Evolutionary conservation across 2,329 filamentous ascomycete genomes (phyloP).

Genomic region (Neospermospora avenae): DNA sequence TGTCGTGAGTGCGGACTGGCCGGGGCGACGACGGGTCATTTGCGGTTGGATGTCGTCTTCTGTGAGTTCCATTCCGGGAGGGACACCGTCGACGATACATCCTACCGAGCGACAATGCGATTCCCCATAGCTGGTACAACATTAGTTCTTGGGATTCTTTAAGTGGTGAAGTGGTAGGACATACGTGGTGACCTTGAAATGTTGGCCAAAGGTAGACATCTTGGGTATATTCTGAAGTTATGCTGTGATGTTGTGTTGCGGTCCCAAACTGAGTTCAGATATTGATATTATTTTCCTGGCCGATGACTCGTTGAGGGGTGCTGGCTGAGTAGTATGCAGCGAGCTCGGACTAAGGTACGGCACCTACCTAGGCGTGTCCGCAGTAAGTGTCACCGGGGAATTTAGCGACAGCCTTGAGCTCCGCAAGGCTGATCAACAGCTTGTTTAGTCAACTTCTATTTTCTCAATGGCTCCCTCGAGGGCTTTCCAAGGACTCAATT

Average conservation of each 20-base stretch:
- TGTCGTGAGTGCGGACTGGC: conserved; percentile 86
- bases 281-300: conserved; percentile 19
- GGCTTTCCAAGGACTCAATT: conserved; percentile 14
- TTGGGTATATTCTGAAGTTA: conserved; percentile 14
- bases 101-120: conserved; percentile 91
- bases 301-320: conserved; percentile 25
- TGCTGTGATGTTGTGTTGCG: conserved; percentile 3
- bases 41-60: conserved; percentile 91
- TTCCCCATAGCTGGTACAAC: conserved; percentile 58
- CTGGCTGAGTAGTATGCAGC: conserved; percentile 1
- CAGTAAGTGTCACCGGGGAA: background rate
- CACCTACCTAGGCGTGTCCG: conserved; percentile 1
- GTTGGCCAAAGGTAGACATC: conserved; percentile 86
- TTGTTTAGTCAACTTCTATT: background rate
- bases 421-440: no score
- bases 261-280: background rate
- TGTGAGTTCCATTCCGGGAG: conserved; percentile 80
- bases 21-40: conserved; percentile 85
- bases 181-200: conserved; percentile 76
- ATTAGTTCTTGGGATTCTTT: conserved; percentile 7
- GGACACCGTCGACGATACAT: conserved; percentile 91
- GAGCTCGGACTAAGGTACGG: conserved; percentile 26
- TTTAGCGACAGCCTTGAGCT: background rate
- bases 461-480: conserved; percentile 32
- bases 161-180: conserved; percentile 14